Evolutionary conservation across 2,329 filamentous ascomycete genomes (phyloP).

Genomic region (Apiospora hydei): DNA sequence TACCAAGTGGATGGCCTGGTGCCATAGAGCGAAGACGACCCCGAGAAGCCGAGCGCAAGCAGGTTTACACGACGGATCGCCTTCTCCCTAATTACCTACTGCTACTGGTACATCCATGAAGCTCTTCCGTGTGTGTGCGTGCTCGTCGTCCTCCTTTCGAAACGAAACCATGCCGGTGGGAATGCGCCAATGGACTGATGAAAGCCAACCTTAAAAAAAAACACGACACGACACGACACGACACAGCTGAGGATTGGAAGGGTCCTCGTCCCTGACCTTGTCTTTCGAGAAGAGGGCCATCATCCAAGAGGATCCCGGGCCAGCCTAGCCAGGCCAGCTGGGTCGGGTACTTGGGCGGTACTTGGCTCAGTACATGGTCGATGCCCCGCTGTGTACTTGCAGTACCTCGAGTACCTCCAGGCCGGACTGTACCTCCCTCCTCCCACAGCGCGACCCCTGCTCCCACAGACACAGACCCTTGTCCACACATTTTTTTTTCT

Average conservation of each 20-base stretch:
- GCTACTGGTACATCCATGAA: not conserved
- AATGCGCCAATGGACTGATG: not conserved
- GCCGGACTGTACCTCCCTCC: no score
- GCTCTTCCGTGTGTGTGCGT: not conserved
- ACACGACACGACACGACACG: not conserved
- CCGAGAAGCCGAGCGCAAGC: not conserved
- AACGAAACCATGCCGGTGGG: not conserved
- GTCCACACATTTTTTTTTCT: not conserved
- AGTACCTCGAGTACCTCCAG: not conserved
- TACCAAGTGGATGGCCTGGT: not conserved
- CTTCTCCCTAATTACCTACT: not conserved
- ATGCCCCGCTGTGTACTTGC: slow-evolving; percentile 1
- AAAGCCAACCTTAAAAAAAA: slow-evolving; percentile 8
- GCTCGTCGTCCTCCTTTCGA: not conserved
- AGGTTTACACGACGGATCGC: not conserved
- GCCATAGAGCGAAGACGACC: not conserved
- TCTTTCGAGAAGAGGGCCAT: not conserved
- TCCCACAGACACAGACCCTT: slow-evolving; percentile 7
- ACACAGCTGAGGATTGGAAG: not conserved
- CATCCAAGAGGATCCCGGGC: not conserved
- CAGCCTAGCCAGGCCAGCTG: not conserved
- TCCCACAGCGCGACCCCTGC: not conserved
- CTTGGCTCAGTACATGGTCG: not conserved
- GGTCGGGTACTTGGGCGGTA: not conserved
- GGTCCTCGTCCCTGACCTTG: slow-evolving; percentile 11